Evolutionary conservation across 805 yeast genomes (phyloP).

Genomic region (Candida ascalaphidarum): DNA sequence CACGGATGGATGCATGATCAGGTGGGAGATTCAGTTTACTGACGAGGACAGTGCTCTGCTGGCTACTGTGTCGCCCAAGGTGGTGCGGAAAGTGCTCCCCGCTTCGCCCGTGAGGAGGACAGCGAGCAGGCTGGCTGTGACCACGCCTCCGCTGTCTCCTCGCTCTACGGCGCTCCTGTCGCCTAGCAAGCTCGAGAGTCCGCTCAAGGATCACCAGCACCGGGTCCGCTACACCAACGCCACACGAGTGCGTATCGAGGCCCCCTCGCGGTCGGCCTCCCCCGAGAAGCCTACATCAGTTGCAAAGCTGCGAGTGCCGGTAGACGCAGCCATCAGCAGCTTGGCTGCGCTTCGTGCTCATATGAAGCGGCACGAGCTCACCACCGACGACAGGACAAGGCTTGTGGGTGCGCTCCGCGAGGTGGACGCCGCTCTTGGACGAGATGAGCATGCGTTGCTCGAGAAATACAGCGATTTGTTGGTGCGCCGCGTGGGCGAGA

Average conservation of each 20-base stretch:
- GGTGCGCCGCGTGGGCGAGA: too few relatives aligned
- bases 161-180: not conserved
- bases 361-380: too few relatives aligned
- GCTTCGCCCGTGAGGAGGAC: too few relatives aligned
- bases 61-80: slow-evolving; percentile 20
- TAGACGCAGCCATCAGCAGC: too few relatives aligned
- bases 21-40: slow-evolving; percentile 25
- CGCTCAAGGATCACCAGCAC: slow-evolving; percentile 4
- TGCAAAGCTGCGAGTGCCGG: too few relatives aligned
- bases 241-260: too few relatives aligned
- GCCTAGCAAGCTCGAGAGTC: slow-evolving; percentile 1
- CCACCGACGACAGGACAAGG: too few relatives aligned
- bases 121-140: too few relatives aligned
- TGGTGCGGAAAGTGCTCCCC: slow-evolving; percentile 24
- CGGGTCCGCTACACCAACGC: slow-evolving; percentile 3
- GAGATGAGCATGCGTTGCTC: slow-evolving; percentile 11
- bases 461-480: slow-evolving; percentile 31
- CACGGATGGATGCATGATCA: slow-evolving; percentile 46
- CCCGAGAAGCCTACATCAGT: too few relatives aligned
- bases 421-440: not conserved
- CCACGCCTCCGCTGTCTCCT: not conserved
- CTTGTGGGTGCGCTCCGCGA: too few relatives aligned
- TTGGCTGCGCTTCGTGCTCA: too few relatives aligned
- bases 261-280: too few relatives aligned
- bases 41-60: slow-evolving; percentile 1